Conservation (phyloP, 176 grass and related monocot genomes). For the Phyllostachys edulis region DNA sequence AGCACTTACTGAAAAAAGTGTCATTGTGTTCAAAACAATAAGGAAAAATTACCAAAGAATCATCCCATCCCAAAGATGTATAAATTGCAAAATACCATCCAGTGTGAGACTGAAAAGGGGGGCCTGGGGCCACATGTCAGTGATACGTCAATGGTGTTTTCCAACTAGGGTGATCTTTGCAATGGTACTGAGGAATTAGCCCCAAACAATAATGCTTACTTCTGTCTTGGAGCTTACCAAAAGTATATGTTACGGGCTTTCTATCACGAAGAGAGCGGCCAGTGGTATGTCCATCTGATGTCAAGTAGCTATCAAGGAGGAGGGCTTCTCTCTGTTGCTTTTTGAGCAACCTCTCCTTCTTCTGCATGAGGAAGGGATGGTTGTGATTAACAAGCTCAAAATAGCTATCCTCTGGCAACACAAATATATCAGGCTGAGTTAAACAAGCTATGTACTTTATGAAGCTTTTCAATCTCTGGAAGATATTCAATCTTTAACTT, state of each 20-base stretch:
- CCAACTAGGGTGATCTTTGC: neutral
- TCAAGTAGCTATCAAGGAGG: constrained; percentile 87
- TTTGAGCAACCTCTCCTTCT: constrained; percentile 90
- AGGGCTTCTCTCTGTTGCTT: constrained; percentile 99
- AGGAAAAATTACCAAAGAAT: neutral
- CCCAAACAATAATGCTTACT: constrained; percentile 27
- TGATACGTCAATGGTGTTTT: neutral
- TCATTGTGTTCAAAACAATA: constrained; percentile 12
- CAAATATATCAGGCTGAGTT: constrained; percentile 23
- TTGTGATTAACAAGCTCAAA: constrained; percentile 32
- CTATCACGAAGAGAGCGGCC: constrained; percentile 95
- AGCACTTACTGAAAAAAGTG: neutral
- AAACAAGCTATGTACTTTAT: constrained; percentile 61
- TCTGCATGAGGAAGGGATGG: constrained; percentile 55
- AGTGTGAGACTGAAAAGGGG: neutral
- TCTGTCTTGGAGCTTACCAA: constrained; percentile 59
- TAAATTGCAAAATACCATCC: constrained; percentile 9
- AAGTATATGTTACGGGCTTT: constrained; percentile 96
- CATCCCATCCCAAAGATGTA: constrained; percentile 28
- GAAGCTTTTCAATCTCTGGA: constrained; percentile 94
- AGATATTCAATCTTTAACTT: constrained; percentile 98
- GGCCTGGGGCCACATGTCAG: neutral
- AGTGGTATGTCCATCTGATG: constrained; percentile 63
- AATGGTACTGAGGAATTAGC: neutral
- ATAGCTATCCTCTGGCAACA: neutral